Base-by-base conservation (phyloP, 768 basidiomycete genomes). In the Sarcomyxa edulis region DNA sequence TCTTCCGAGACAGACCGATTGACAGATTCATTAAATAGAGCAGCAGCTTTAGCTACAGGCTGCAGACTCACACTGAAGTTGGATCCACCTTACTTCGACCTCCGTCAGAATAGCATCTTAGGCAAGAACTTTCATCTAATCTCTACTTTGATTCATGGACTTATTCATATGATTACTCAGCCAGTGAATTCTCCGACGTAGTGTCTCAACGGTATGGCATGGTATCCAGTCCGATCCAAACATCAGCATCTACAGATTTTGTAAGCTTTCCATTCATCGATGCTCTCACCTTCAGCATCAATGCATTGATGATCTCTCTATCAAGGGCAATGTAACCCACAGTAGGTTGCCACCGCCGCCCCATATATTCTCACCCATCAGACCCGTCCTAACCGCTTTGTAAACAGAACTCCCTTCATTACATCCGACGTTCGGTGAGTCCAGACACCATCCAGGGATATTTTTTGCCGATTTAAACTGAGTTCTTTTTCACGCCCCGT, bases 191-290 rank as follows among this genome's bases (percentile, higher is more conserved):
- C 48, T 59, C 69, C 37, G 65, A 69, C 39, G 61, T 71, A 15
- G 68, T 72, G 44, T 51, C 58, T 22, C 55, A 48, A 29, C 59
- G 58, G 28, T 82, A 75, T 44, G 73, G 68, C 11, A 50, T 74
- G 54, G 48, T 46, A 22, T 54, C 59, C 3, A 55, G 48, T 5
- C 42, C 50, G 5, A 42, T 37, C 29, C 59, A 51, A 7, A 60
- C 67, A 3, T 63, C 74, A 12, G 84, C 82, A 3, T 87, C 84
- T 4, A 86, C 86, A 7, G 86, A 89, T 57, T 87, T 88, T 55
- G 86, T 87, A 45, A 64, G 83, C 66, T 3, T 39, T 36, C 21
- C 40, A 25, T 19, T 33, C 25, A 26, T 31, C 40, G 35, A 33
- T 32, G 43, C 40, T 35, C 42, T 40, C 26, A 35, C 25, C 31